A percentile compares a stretch with the other conserved stretches of the same genome.
Conservation (phyloP, 2,329 filamentous ascomycete genomes). For the Colletotrichum tropicale region DNA sequence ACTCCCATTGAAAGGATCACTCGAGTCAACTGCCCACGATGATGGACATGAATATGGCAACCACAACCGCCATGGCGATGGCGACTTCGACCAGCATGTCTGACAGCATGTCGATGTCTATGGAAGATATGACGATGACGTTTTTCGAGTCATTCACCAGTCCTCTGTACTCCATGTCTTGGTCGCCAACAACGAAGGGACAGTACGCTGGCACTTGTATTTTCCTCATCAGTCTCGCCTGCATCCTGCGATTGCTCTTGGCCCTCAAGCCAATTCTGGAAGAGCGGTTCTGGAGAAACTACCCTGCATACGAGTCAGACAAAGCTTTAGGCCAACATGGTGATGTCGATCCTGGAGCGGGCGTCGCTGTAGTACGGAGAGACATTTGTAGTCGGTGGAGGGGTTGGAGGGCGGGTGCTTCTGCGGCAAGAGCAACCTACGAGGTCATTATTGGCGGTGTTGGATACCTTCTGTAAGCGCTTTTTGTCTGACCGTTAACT, state of each 20-base stretch:
- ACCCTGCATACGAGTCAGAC: background rate
- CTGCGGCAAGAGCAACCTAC: conserved; percentile 19
- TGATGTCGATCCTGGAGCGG: background rate
- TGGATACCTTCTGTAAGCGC: conserved; percentile 82
- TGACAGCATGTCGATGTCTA: conserved; percentile 35
- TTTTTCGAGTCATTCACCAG: conserved; percentile 66
- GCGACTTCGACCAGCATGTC: background rate
- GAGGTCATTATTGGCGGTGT: conserved; percentile 67
- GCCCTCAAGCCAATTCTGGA: conserved; percentile 72
- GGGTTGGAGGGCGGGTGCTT: conserved; percentile 19
- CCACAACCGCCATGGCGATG: conserved; percentile 10
- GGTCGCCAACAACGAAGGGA: conserved; percentile 74
- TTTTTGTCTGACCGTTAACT: background rate
- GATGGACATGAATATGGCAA: conserved; percentile 15
- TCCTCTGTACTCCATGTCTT: conserved; percentile 64
- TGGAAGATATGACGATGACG: conserved; percentile 34
- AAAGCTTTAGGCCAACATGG: background rate
- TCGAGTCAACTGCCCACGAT: background rate
- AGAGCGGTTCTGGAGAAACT: conserved; percentile 45
- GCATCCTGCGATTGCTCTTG: conserved; percentile 73
- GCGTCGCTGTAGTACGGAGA: background rate
- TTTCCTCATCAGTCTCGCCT: conserved; percentile 80
- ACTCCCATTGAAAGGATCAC: background rate
- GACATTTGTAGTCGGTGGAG: conserved; percentile 1
- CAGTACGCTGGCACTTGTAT: conserved; percentile 89